A percentile compares a stretch with the other conserved stretches of the same genome.
Conservation (phyloP, 2,329 filamentous ascomycete species). For the Pseudocercospora eumusae region DNA sequence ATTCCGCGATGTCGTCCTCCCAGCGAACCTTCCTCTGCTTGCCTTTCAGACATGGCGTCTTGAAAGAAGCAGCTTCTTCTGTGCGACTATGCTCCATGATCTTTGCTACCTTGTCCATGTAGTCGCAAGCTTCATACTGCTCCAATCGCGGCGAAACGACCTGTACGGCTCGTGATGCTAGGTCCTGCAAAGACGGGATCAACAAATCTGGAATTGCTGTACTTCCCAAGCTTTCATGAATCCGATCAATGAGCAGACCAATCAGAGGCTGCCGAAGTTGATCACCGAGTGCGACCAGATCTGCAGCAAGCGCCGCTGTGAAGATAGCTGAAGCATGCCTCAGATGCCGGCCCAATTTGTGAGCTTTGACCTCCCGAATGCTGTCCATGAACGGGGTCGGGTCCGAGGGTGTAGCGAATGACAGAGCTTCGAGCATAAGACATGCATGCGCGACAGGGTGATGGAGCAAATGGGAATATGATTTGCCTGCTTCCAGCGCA, state of each 20-base stretch:
- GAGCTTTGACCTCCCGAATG: neutral
- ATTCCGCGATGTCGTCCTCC: constrained; percentile 51
- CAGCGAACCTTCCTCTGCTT: constrained; percentile 40
- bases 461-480: neutral
- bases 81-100: neutral
- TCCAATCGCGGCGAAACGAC: neutral
- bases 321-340: neutral
- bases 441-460: constrained; percentile 1
- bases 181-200: neutral
- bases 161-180: neutral
- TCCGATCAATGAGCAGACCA: neutral
- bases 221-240: neutral
- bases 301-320: neutral
- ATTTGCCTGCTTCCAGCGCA: neutral
- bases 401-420: neutral
- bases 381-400: neutral
- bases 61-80: neutral
- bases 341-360: neutral
- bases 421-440: neutral
- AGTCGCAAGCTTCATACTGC: neutral
- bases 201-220: neutral
- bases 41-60: neutral
- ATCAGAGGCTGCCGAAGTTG: neutral
- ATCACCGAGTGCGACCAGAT: constrained; percentile 4
- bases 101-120: neutral